Conservation (phyloP, 192 early-diverging fungal genomes). For the Gryganskiella cystojenkinii region DNA sequence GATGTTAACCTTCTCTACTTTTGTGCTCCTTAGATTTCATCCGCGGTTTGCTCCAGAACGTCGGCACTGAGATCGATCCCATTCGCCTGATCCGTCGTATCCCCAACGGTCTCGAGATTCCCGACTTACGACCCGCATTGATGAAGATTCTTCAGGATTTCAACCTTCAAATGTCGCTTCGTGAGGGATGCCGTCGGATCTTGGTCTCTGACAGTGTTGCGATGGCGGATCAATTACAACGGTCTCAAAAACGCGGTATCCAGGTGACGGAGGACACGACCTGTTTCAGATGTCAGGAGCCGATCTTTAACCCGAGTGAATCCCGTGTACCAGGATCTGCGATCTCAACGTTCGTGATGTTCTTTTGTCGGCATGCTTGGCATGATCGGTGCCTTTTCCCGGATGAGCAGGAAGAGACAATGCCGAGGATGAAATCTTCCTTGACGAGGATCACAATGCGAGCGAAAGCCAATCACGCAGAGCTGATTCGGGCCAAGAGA, state of each 20-base stretch:
- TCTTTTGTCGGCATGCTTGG: conserved; percentile 92
- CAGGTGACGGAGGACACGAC: conserved; percentile 59
- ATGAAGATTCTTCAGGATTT: conserved; percentile 93
- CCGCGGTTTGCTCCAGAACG: conserved; percentile 89
- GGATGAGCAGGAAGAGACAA: conserved; percentile 56
- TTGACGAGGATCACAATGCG: conserved; percentile 22
- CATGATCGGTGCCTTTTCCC: conserved; percentile 87
- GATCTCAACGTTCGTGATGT: conserved; percentile 72
- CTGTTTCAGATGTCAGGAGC: conserved; percentile 60
- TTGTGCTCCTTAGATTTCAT: conserved; percentile 79
- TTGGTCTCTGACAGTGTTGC: conserved; percentile 87
- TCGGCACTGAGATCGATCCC: conserved; percentile 89
- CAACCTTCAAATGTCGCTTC: conserved; percentile 89
- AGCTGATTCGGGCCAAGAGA: conserved; percentile 54
- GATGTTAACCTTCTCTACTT: conserved; percentile 6
- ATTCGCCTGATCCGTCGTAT: conserved; percentile 83
- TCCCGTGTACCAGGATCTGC: conserved; percentile 30
- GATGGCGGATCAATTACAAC: conserved; percentile 76
- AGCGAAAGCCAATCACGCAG: conserved; percentile 63
- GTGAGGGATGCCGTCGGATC: conserved; percentile 92
- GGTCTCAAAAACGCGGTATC: conserved; percentile 75
- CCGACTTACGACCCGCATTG: conserved; percentile 82
- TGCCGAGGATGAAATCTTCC: conserved; percentile 25
- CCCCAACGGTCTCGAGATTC: conserved; percentile 82
- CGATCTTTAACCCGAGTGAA: conserved; percentile 51